Evolutionary conservation across 345 rosid genomes (phyloP), one percentile per base, ranked within the genome.

Genomic region (Pelargonium nanum): DNA sequence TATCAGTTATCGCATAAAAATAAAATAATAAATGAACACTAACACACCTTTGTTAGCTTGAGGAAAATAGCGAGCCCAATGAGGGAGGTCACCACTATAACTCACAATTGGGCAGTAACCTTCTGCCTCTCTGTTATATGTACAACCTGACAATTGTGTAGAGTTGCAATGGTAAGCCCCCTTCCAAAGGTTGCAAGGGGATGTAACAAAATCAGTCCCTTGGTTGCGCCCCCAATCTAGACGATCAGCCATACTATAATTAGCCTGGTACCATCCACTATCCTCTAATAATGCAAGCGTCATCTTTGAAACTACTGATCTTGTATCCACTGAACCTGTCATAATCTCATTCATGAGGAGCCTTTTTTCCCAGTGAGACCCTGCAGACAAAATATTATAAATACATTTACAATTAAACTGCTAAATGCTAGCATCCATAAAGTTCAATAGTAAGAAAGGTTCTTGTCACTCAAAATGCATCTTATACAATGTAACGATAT

Each of bases 331-430:
- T 48, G 99, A 93, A 54, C 99, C 99, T 8, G 99, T 93, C 99
- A 93, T 93, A 65, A 93, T 93, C 80, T 93, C 99, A 68, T 93
- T 93, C 99, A 93, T 93, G 72, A 93, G 76, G 53, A 93, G 96
- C 72, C 99, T 83, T 65, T 93, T 93, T 59, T 93, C 99, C 99
- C 99, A 93, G 69, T 93, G 99, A 54, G 99, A 93, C 64, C 99
- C 99, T 86, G 80, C 62, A 68, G 17, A 9, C 19, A 65, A 59
- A 62, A 53, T 52, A 48, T 26, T 28, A 53, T 26, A 48, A 26
- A 54, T 5, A 55, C 10, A 9, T 8, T 8, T 10, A 22, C 1
- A 55, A 21, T 1, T 55, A 5, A 55, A 55, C 48, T 40, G 9
- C 48, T 2, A 9, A 40, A 0, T 40, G 48, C 16, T 40, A 40